phyloP scores from a whole-genome alignment of 2,329 filamentous ascomycete species.

The Lithohypha guttulata region DNA sequence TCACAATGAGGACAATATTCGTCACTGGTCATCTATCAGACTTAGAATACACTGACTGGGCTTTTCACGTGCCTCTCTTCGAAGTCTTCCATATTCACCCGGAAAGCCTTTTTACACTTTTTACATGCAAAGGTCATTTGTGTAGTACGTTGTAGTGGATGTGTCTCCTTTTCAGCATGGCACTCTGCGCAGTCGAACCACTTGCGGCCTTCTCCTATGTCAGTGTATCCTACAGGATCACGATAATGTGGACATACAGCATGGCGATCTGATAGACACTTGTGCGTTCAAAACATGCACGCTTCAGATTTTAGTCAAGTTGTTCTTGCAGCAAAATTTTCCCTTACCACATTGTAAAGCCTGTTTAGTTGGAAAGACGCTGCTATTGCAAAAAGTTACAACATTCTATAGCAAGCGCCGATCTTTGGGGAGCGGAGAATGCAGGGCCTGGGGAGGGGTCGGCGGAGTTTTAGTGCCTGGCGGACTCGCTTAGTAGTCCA shows the following conservation, averaged over 20 bases:
- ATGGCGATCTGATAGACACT: slow-evolving; percentile 88
- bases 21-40: slow-evolving; percentile 46
- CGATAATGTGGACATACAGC: slow-evolving; percentile 58
- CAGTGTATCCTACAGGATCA: neutral
- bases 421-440: too few species aligned
- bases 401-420: too few species aligned
- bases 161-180: slow-evolving; percentile 69
- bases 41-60: neutral
- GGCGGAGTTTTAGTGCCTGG: too few species aligned
- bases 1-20: slow-evolving; percentile 99
- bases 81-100: slow-evolving; percentile 83
- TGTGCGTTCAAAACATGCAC: slow-evolving; percentile 98
- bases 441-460: too few species aligned
- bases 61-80: slow-evolving; percentile 57
- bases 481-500: too few species aligned
- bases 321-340: neutral
- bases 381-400: too few species aligned
- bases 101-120: slow-evolving; percentile 97
- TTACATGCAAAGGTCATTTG: slow-evolving; percentile 98
- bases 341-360: neutral
- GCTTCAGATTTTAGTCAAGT: slow-evolving; percentile 38
- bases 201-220: slow-evolving; percentile 56
- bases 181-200: slow-evolving; percentile 99
- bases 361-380: too few species aligned
- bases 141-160: slow-evolving; percentile 61